Conservation (phyloP, 352 stramenopile genomes). For the Peronospora belbahrii region DNA sequence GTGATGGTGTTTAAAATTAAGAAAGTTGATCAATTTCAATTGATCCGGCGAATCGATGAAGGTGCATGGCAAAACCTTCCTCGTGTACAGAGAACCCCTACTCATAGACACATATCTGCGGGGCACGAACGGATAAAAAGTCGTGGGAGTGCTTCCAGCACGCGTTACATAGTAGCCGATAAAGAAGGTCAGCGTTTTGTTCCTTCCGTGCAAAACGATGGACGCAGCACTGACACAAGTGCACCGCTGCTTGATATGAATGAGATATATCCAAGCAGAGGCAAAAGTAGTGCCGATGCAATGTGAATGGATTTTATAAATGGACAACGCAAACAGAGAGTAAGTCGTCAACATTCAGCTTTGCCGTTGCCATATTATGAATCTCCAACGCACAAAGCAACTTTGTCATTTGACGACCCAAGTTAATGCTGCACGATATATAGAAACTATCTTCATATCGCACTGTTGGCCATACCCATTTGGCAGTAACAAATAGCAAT, state of each 20-base stretch:
- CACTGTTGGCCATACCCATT: too few species aligned
- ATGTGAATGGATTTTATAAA: not conserved
- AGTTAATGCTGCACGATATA: too few species aligned
- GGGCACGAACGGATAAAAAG: conserved; percentile 26
- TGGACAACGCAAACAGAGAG: not conserved
- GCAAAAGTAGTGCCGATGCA: conserved; percentile 1
- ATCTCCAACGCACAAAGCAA: conserved; percentile 14
- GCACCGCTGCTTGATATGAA: conserved; percentile 7
- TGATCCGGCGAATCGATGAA: conserved; percentile 74
- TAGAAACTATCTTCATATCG: too few species aligned
- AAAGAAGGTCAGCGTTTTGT: conserved; percentile 5
- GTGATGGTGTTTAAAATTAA: conserved; percentile 88
- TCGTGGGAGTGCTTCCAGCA: conserved; percentile 38
- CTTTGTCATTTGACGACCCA: too few species aligned
- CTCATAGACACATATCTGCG: conserved; percentile 11
- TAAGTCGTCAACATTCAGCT: not conserved
- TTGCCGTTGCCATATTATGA: not conserved
- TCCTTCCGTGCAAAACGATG: conserved; percentile 3
- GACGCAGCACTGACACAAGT: conserved; percentile 7
- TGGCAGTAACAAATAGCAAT: too few species aligned
- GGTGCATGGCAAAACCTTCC: conserved; percentile 73
- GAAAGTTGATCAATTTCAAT: conserved; percentile 76
- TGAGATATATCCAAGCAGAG: conserved; percentile 3
- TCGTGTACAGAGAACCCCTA: conserved; percentile 56
- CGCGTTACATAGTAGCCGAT: conserved; percentile 10